These are phyloP conservation scores for Hypholoma sublateritium DNA, from an alignment of 768 basidiomycete species.

Conservation along the genomic window DNA sequence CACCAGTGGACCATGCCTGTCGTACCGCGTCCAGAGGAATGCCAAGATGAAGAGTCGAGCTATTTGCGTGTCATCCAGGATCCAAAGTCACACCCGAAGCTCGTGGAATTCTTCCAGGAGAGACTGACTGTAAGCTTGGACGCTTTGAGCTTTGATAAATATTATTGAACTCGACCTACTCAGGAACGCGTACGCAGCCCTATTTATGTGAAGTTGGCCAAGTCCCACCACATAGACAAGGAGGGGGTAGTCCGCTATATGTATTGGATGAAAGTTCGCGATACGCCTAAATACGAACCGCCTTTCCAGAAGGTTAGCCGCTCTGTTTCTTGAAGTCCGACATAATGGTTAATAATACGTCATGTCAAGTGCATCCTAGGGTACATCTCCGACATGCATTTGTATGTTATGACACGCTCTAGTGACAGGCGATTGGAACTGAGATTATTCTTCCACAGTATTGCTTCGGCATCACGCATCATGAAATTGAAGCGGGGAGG, in stretches of 20 bases:
- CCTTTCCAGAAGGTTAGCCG: constrained; percentile 72
- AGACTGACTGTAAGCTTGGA: constrained; percentile 24
- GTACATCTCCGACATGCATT: constrained; percentile 76
- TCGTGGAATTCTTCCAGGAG: constrained; percentile 33
- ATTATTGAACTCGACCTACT: too few species aligned
- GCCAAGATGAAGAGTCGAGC: constrained; percentile 54
- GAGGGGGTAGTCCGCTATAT: constrained; percentile 54
- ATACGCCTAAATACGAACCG: constrained; percentile 62
- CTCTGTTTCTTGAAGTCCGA: neutral
- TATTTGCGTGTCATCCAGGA: constrained; percentile 30
- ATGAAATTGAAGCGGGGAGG: constrained; percentile 52
- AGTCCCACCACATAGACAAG: constrained; percentile 36
- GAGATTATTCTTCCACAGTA: constrained; percentile 37
- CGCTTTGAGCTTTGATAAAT: neutral
- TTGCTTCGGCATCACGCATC: constrained; percentile 51
- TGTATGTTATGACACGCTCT: constrained; percentile 46
- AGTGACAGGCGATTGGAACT: neutral
- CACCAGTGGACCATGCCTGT: constrained; percentile 70
- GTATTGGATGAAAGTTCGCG: constrained; percentile 82
- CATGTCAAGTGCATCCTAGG: constrained; percentile 65
- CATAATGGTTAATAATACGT: neutral
- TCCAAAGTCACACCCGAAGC: constrained; percentile 29
- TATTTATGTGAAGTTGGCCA: constrained; percentile 60
- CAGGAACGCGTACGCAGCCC: constrained; percentile 73
- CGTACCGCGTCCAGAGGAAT: constrained; percentile 60